Percentiles rank a stretch among this genome's conserved stretches.
These are phyloP conservation scores for Penicillium desertorum DNA, from an alignment of 495 filamentous ascomycete genomes.

Conservation along the genomic window DNA sequence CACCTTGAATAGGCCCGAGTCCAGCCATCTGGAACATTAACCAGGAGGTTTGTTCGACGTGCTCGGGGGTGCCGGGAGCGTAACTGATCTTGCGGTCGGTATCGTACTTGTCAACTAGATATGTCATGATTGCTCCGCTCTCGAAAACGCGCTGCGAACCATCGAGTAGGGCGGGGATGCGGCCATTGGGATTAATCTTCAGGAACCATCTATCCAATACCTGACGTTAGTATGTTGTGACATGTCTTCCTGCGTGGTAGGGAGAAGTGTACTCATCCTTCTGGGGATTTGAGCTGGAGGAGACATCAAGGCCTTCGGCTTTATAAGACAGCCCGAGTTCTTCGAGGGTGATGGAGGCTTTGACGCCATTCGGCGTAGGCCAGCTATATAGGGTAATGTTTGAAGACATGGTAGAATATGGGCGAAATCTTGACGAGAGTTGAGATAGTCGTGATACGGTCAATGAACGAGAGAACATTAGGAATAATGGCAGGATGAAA, in stretches of 20 bases:
- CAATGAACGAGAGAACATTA: constrained; percentile 18
- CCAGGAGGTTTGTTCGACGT: constrained; percentile 48
- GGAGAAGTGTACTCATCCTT: constrained; percentile 55
- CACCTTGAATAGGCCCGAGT: constrained; percentile 43
- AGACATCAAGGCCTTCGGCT: constrained; percentile 59
- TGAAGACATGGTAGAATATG: constrained; percentile 27
- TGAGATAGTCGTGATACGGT: constrained; percentile 17
- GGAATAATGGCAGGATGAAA: not conserved
- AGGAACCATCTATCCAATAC: constrained; percentile 62
- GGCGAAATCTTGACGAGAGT: constrained; percentile 12
- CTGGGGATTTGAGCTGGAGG: constrained; percentile 57
- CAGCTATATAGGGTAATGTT: constrained; percentile 42
- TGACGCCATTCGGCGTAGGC: constrained; percentile 49
- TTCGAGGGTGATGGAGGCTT: constrained; percentile 77
- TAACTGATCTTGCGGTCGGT: constrained; percentile 45
- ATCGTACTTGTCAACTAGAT: constrained; percentile 49
- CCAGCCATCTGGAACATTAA: constrained; percentile 47
- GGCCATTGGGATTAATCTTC: constrained; percentile 85
- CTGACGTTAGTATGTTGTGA: constrained; percentile 9
- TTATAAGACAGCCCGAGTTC: constrained; percentile 71
- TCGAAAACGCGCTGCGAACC: constrained; percentile 47
- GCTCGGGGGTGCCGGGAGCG: constrained; percentile 39
- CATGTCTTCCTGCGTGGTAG: not conserved
- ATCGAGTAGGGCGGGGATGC: constrained; percentile 70
- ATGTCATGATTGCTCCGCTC: constrained; percentile 48